Evolutionary conservation across 257 asterid species (phyloP), one percentile per base, ranked within the genome.

Genomic region (Petunia axillaris): DNA sequence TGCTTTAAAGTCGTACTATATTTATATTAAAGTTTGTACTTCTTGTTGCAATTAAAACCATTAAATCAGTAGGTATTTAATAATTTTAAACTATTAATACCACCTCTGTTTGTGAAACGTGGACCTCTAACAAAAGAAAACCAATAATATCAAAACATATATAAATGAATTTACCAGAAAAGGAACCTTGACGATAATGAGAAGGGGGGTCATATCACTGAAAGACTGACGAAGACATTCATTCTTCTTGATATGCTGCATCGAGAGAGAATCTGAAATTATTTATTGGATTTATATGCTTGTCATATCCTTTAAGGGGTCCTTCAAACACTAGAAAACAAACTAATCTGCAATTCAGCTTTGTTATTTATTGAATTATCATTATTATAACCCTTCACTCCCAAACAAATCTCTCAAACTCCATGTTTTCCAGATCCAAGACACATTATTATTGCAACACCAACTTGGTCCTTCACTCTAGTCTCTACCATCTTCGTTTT

Each of bases 241-340:
- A 83, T 85, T 85, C 86, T 74, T 82, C 76, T 75, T 64, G 64
- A 83, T 59, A 57, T 40, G 81, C 81, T 78, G 79, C 80, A 84
- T 41, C 52, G 58, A 60, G 39, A 65, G 65, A 81, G 80, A 82
- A 84, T 84, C 82, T 82, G 25, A 58, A 82, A 76, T 81, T 75
- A 59, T 77, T 81, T 35, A 63, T 54, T 68, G 1, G 9, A 68
- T 41, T 70, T 25, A 52, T 10, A 52, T 52, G 57, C 57, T 8
- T 52, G 57, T 52, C 50, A 48, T 46, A 50, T 46, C 59, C 58
- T 78, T 73, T 75, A 13, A 1, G 15, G 68, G 54, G 86, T 85
- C 84, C 81, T 83, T 83, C 82, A 82, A 83, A 80, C 83, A 85
- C 84, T 80, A 85, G 77, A 58, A 85, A 85, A 85, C 86, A 85